Evolutionary conservation across 2,329 filamentous ascomycete genomes (phyloP), one percentile per base, ranked within the genome.

Genomic region (Talaromyces sp.): DNA sequence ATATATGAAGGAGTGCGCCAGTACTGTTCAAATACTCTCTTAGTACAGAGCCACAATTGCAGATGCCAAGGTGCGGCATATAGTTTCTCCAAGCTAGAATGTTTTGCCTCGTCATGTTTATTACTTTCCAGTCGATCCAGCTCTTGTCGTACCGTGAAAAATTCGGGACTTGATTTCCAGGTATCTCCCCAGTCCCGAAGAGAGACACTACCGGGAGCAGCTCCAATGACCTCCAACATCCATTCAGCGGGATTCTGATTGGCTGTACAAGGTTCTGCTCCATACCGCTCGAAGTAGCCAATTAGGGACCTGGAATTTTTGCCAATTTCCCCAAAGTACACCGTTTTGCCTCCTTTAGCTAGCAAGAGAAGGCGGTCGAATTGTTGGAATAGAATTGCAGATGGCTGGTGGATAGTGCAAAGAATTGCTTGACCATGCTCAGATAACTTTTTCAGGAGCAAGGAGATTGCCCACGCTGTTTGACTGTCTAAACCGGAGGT

Each of bases 321-420:
- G 0, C 86, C 86, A 46, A 89, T 84, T 3, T 86, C 78, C 0
- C 86, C 86, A 70, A 89, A 89, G 66, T 89, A 89, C 0, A 88
- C 84, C 0, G 85, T 88, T 67, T 82, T 84, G 0, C 86, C 86
- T 11, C 86, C 86, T 53, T 80, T 80, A 1, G 84, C 84, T 0
- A 89, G 77, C 68, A 89, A 85, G 0, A 88, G 74, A 0, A 88
- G 72, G 1, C 80, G 78, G 63, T 88, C 85, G 54, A 88, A 96
- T 61, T 90, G 86, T 73, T 96, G 89, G 79, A 96, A 96, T 52
- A 96, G 81, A 80, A 96, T 90, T 46, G 91, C 91, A 9, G 89
- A 93, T 14, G 93, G 93, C 73, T 97, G 93, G 73, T 97, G 93
- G 63, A 96, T 96, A 0, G 93, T 96, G 76, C 90, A 96, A 13